These are phyloP conservation scores for Tetrahymena thermophila DNA, from an alignment of 73 alveolate species.

Conservation along the genomic window DNA sequence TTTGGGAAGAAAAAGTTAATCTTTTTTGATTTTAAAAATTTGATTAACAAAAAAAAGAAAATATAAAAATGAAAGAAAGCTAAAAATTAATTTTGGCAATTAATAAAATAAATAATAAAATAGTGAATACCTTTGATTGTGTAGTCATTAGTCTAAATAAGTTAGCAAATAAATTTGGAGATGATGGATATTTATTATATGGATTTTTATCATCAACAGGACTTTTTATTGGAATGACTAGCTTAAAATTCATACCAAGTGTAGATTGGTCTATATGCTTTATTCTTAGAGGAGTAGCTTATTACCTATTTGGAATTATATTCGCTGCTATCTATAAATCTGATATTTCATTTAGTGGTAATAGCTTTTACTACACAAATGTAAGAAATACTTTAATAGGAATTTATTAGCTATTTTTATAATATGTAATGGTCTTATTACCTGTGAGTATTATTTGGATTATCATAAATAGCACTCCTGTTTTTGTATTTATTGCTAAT, in stretches of 20 bases:
- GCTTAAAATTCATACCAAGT: background rate
- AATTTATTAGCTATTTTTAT: background rate
- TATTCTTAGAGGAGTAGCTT: background rate
- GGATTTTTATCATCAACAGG: background rate
- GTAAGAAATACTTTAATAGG: background rate
- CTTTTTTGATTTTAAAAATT: no score
- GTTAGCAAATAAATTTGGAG: background rate
- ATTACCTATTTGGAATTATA: background rate
- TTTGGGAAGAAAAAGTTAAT: no score
- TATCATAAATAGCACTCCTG: background rate
- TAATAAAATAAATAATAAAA: background rate
- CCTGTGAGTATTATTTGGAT: background rate
- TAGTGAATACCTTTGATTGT: background rate
- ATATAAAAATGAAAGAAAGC: background rate
- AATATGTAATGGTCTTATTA: background rate
- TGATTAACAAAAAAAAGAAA: background rate
- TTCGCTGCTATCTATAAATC: background rate
- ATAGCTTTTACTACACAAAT: background rate
- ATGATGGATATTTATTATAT: background rate
- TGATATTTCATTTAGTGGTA: background rate
- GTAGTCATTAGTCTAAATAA: background rate
- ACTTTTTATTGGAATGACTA: background rate
- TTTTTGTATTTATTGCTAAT: background rate
- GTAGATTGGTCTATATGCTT: background rate
- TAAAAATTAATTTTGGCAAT: no score